Evolutionary conservation across 108 stramenopile species (phyloP), one percentile per base, ranked within the genome.

Genomic region (Phaeodactylum tricornutum): DNA sequence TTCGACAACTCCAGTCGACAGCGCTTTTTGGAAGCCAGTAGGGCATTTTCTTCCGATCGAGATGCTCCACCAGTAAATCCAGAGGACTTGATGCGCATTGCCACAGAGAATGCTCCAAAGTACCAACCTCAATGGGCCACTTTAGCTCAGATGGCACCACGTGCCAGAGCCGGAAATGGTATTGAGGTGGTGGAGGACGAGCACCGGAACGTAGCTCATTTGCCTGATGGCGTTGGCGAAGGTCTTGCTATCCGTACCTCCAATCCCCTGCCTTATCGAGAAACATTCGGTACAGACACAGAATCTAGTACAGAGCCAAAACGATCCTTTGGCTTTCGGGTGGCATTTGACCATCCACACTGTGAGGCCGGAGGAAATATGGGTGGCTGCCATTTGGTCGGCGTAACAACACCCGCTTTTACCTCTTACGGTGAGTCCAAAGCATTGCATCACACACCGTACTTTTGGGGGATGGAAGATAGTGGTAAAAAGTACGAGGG

Each of bases 401-500:
- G 73, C n/a, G 73, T 74, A 8, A 69, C 73, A 9, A 69, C 59
- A 0, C 21, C 49, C 6, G 36, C 67, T 9, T 74, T 69, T 62
- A 43, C 73, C 2, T 23, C 53, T 1, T 74, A 60, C 50, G 49
- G 49, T 17, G 66, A 67, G 24, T 47, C 52, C 15, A 64, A 64
- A 47, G 64, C 55, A 15, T 34, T 74, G n/a, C 67, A 65, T 21
- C 67, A 74, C 29, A 66, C 68, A 19, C 44, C 57, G 5, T 44
- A 47, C 42, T 74, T 66, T 47, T 74, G 64, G 63, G 73, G 73
- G 8, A 65, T 74, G 4, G 73, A 74, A 26, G 73, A 74, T 31
- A 34, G 43, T 30, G 73, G 73, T 1, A 47, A 58, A 20, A 64
- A 59, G 20, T 69, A 53, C 39, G 73, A 74, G 47, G 73, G 67